Conservation (phyloP, 495 filamentous ascomycete genomes). For the Chaetomium tenue region DNA sequence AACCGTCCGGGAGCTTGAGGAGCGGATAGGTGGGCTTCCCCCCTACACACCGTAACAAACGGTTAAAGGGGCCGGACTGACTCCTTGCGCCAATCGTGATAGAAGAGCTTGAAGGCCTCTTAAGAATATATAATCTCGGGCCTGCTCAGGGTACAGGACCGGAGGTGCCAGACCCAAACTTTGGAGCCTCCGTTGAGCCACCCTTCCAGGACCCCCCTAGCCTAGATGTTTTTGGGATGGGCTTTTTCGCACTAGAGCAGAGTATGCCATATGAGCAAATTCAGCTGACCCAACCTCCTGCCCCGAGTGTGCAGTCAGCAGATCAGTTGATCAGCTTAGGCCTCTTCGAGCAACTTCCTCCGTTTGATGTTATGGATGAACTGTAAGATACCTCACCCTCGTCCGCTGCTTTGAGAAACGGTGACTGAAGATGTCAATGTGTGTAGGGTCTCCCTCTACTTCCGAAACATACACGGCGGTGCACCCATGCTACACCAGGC, state of each 20-base stretch:
- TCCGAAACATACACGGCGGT: neutral
- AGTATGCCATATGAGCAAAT: neutral
- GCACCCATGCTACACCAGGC: slow-evolving; percentile 1
- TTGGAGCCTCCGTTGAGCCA: too few species aligned
- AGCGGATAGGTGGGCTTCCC: neutral
- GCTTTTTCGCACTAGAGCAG: neutral
- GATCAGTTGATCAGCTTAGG: neutral
- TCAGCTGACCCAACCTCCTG: neutral
- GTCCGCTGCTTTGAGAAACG: too few species aligned
- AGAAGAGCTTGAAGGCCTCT: neutral
- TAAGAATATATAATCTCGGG: neutral
- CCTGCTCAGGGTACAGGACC: neutral
- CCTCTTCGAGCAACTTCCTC: slow-evolving; percentile 2
- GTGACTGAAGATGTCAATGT: neutral
- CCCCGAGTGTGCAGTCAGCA: neutral
- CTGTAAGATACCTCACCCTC: neutral
- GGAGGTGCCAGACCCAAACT: too few species aligned
- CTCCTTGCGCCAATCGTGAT: neutral
- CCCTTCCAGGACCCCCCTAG: too few species aligned
- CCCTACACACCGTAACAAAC: neutral
- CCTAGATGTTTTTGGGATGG: neutral
- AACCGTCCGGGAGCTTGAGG: neutral
- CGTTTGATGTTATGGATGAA: neutral
- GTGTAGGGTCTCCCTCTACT: neutral
- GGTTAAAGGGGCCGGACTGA: neutral